Percentiles rank a stretch among this genome's conserved stretches.
Conservation (phyloP, 345 rosid genomes). For the Limnanthes douglasii region DNA sequence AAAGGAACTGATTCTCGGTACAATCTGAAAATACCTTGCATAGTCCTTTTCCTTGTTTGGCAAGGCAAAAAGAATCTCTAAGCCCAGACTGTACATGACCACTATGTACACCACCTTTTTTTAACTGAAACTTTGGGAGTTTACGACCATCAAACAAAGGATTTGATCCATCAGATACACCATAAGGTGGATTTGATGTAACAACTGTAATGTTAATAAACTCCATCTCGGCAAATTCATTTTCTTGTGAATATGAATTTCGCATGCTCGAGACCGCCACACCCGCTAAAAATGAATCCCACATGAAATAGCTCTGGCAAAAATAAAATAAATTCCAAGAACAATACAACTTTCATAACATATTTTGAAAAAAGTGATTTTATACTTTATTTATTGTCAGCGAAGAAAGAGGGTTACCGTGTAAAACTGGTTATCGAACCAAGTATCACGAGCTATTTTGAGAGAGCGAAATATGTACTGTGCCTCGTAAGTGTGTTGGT, state of each 20-base stretch:
- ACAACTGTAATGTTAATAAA: slow-evolving; percentile 75
- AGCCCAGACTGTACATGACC: slow-evolving; percentile 79
- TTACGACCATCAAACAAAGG: slow-evolving; percentile 49
- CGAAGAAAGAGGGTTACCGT: slow-evolving; percentile 20
- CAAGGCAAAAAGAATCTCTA: slow-evolving; percentile 50
- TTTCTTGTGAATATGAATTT: slow-evolving; percentile 23
- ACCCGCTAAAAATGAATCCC: slow-evolving; percentile 84
- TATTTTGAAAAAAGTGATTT: not conserved
- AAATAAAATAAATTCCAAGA: not conserved
- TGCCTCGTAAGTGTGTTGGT: slow-evolving; percentile 57
- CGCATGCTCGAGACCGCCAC: slow-evolving; percentile 71
- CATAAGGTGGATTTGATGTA: slow-evolving; percentile 76
- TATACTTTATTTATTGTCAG: not conserved
- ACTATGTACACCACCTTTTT: slow-evolving; percentile 55
- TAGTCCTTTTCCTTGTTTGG: slow-evolving; percentile 43
- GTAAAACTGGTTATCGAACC: slow-evolving; percentile 48
- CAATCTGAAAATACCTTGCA: slow-evolving; percentile 61
- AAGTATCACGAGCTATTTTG: slow-evolving; percentile 58
- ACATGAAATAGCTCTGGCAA: slow-evolving; percentile 75
- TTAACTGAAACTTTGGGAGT: slow-evolving; percentile 46
- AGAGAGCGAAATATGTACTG: slow-evolving; percentile 63
- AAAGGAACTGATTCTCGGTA: not conserved
- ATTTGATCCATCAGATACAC: slow-evolving; percentile 57
- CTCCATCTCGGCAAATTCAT: slow-evolving; percentile 78
- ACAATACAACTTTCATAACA: too few species aligned